Evolutionary conservation across 179 eudicot genomes (phyloP), one percentile per base, ranked within the genome.

Genomic region (Pouteria campechiana): DNA sequence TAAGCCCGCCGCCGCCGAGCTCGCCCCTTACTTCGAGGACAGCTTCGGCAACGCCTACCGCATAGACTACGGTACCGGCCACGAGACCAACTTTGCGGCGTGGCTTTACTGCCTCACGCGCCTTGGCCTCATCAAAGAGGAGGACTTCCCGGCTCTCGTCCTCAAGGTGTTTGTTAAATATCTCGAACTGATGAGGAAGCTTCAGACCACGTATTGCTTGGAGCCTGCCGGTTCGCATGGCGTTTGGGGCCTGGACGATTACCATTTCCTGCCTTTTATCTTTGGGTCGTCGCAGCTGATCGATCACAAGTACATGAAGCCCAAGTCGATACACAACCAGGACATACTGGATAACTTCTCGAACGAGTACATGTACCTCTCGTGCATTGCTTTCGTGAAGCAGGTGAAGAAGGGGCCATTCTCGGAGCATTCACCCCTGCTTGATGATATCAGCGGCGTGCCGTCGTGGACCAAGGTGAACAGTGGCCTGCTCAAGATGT

Each of bases 151-250:
- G 28, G 89, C 89, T 17, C 66, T 74, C 17, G 95, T 89, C 7
- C 34, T 64, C 35, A 71, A 79, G 73, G 89, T 85, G 61, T 89
- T 89, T 45, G 76, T 72, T 6, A 79, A 70, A 57, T 89, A 89
- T 27, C 54, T 89, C 15, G 95, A 81, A 2, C 57, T 89, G 52
- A 89, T 89, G 97, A 67, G 95, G 70, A 81, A 68, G 15, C 61
- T 89, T 58, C 97, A 89, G 59, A 46, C 81, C 38, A 73, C 71
- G 4, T 89, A 89, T 29, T 61, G 52, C 23, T 78, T 89, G 23
- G 97, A 89, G 65, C 97, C 97, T 5, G 97, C 95, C 2, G 97
- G 97, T 25, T 85, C 95, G 16, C 97, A 89, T 36, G 97, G 97
- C 6, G 97, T 89, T 36, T 89, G 97, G 97, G 97, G 97, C 2